phyloP scores from a whole-genome alignment of 2,329 filamentous ascomycete species.

The Arachnomyces sp. region DNA sequence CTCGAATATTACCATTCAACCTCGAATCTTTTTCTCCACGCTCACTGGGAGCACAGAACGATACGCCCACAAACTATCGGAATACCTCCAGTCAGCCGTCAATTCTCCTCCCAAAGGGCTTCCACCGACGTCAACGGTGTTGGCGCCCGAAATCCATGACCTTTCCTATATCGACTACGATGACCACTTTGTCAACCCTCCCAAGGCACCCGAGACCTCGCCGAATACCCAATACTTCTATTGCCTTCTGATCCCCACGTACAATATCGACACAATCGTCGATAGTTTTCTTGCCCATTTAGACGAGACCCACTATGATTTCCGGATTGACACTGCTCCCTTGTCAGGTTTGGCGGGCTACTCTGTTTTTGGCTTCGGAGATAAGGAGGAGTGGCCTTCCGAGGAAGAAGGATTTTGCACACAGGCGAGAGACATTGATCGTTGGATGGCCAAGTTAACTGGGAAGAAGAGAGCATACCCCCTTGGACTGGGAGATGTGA shows the following conservation, averaged over 20 bases:
- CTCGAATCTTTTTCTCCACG: constrained; percentile 81
- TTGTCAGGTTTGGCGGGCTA: constrained; percentile 71
- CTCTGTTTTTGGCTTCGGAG: constrained; percentile 88
- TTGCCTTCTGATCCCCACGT: constrained; percentile 75
- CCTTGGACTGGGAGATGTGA: constrained; percentile 78
- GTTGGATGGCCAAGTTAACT: constrained; percentile 95
- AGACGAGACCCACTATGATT: constrained; percentile 90
- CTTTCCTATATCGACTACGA: constrained; percentile 84
- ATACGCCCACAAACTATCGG: constrained; percentile 56
- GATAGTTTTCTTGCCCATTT: constrained; percentile 81
- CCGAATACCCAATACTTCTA: constrained; percentile 62
- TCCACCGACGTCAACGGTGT: constrained; percentile 25
- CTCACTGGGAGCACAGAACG: constrained; percentile 75
- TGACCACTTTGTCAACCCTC: constrained; percentile 76
- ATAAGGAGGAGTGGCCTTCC: constrained; percentile 83
- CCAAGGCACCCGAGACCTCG: constrained; percentile 47
- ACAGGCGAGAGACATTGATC: constrained; percentile 82
- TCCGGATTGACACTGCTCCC: constrained; percentile 85
- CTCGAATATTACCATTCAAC: constrained; percentile 39
- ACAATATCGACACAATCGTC: constrained; percentile 90
- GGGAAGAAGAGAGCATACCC: constrained; percentile 79
- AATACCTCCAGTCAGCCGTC: constrained; percentile 42
- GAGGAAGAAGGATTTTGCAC: constrained; percentile 88
- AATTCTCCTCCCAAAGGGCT: constrained; percentile 17
- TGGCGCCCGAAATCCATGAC: constrained; percentile 61